phyloP scores from a whole-genome alignment of 257 asterid genomes.

The Schizonepeta tenuifolia region DNA sequence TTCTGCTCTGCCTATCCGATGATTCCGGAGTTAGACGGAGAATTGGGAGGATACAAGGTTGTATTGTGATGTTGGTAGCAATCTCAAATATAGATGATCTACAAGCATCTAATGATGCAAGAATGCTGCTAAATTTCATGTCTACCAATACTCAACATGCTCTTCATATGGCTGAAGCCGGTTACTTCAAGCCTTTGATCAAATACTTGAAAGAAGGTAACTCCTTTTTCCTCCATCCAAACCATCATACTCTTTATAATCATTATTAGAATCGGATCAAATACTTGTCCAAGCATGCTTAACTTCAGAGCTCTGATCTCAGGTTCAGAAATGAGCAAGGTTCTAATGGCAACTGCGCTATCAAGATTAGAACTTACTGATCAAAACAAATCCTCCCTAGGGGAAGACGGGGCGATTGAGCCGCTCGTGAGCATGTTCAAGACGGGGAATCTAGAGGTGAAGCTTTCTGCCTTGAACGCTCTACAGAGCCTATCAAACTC shows the following conservation, averaged over 20 bases:
- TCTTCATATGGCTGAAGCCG: slow-evolving; percentile 97
- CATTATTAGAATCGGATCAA: no score
- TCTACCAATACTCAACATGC: slow-evolving; percentile 79
- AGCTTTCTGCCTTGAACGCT: slow-evolving; percentile 73
- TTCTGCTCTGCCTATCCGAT: slow-evolving; percentile 54
- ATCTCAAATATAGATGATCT: slow-evolving; percentile 61
- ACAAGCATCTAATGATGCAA: slow-evolving; percentile 65
- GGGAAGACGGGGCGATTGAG: slow-evolving; percentile 67
- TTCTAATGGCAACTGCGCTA: slow-evolving; percentile 85
- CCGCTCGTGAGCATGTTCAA: slow-evolving; percentile 78
- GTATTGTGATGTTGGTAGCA: slow-evolving; percentile 76
- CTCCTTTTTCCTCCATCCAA: no score
- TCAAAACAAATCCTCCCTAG: slow-evolving; percentile 66
- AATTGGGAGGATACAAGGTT: slow-evolving; percentile 75
- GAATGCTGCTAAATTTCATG: slow-evolving; percentile 54
- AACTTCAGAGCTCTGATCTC: neutral
- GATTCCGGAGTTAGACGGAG: slow-evolving; percentile 54
- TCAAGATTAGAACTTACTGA: slow-evolving; percentile 81
- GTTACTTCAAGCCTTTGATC: slow-evolving; percentile 82
- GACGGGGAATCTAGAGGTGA: slow-evolving; percentile 78
- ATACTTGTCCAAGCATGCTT: neutral
- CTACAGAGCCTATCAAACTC: slow-evolving; percentile 56
- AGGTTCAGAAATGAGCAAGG: slow-evolving; percentile 92
- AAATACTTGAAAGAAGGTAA: slow-evolving; percentile 75
- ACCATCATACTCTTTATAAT: no score